Evolutionary conservation across 306 rosid species (phyloP), one percentile per base, ranked within the genome.

Genomic region (Myrica gale): DNA sequence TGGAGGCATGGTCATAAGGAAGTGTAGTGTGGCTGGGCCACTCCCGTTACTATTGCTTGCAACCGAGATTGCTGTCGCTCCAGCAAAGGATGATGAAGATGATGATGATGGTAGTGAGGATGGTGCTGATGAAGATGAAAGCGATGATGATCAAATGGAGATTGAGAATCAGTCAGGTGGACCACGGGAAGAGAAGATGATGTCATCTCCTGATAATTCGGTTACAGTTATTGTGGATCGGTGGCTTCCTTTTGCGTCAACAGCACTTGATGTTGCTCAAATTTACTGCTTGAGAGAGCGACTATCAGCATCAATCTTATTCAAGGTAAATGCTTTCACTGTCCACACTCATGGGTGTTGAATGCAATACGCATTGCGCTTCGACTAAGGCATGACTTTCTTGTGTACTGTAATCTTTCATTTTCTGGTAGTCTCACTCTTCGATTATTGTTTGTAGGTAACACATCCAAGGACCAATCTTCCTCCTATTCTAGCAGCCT

Each of bases 251-350:
- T 89, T 84, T 77, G 63, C 78, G 76, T 90, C 91, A 48, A 88
- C 82, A 20, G 97, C 99, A 70, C 91, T 95, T n/a, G 97, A 90
- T 75, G 89, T 95, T 84, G 96, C 99, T 79, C 97, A 92, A 84
- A 69, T 95, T 44, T 92, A 95, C 81, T 89, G 96, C 87, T 81
- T 92, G 91, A 92, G 96, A 80, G 97, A 95, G 87, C 86, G 97
- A 67, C 79, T 95, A 74, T 82, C 97, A 19, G 85, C 89, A 4
- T 96, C 97, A 56, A 69, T 90, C 73, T 76, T 95, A 82, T 84
- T 80, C 86, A 89, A 84, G 78, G 99, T 95, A 89, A 74, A 81
- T 54, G 21, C 52, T 70, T 75, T 42, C 2, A 13, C 76, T 68
- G 44, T 48, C 48, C 43, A 69, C 46, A 16, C 69, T 65, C 15